Evolutionary conservation across 495 filamentous ascomycete genomes (phyloP), one percentile per base, ranked within the genome.

Genomic region (Penicillium daleae): DNA sequence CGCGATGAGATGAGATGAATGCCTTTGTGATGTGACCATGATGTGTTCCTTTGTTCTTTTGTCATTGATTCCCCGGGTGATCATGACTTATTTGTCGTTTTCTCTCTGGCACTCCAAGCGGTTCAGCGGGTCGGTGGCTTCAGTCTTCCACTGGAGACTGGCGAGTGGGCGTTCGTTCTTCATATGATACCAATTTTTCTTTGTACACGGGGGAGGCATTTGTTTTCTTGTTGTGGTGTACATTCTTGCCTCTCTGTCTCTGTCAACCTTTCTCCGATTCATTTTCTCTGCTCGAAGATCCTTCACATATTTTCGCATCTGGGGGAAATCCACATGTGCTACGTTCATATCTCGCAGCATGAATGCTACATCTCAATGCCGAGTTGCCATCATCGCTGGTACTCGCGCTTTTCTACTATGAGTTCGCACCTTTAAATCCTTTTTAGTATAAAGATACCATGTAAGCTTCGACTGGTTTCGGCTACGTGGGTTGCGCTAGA

Each of bases 1-100:
- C 76, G 51, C 72, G 75, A 69, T 80, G 58, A 77, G 37, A 35
- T 53, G 15, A n/a, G n/a, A n/a, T n/a, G n/a, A 51, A 37, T n/a
- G 55, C 29, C 42, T 35, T 21, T 57, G 19, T 72, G 44, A 71
- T 51, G 68, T 46, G 68, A 66, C 57, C 63, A 72, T 63, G 71
- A 71, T 48, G 42, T 70, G 56, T 57, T 56, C 60, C 51, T 53
- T 61, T 57, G 8, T 29, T 46, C 51, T 56, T 61, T 50, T 19
- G 57, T 55, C 26, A 27, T 26, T 57, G 46, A 48, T 52, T 50
- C 56, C 37, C 49, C 57, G 52, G 42, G 60, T 65, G 26, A 42
- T 33, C 40, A 32, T 62, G 49, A 35, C 29, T 15, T 26, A 46
- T 27, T n/a, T n/a, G n/a, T 57, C 3, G 21, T 48, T 48, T 1